These are phyloP conservation scores for Umbelopsis sp. DNA, from an alignment of 192 early-diverging fungal species.

Conservation along the genomic window DNA sequence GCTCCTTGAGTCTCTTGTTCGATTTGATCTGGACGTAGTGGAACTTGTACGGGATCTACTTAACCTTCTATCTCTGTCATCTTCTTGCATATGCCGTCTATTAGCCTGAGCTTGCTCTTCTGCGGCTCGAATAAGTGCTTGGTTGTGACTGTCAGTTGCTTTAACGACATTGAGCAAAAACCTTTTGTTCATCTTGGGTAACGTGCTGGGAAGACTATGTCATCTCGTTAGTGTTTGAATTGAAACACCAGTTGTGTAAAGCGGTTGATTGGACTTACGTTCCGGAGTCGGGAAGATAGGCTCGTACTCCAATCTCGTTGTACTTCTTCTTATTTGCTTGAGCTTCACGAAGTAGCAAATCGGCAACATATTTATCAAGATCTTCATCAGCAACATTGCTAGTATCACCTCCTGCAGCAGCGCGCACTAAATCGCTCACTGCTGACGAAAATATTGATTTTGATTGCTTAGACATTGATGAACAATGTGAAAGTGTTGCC, in stretches of 20 bases:
- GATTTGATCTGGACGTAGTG: neutral
- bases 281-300: slow-evolving; percentile 36
- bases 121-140: slow-evolving; percentile 47
- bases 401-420: slow-evolving; percentile 47
- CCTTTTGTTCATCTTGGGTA: slow-evolving; percentile 58
- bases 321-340: slow-evolving; percentile 38
- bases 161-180: slow-evolving; percentile 58
- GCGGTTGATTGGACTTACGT: slow-evolving; percentile 10
- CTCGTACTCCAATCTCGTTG: slow-evolving; percentile 40
- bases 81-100: slow-evolving; percentile 12
- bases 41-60: neutral
- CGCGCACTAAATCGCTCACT: slow-evolving; percentile 47
- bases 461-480: neutral
- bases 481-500: neutral
- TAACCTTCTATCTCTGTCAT: slow-evolving; percentile 13
- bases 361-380: slow-evolving; percentile 58
- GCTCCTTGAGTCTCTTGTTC: neutral
- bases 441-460: neutral
- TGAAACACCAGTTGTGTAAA: neutral
- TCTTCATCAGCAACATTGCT: slow-evolving; percentile 43
- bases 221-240: neutral
- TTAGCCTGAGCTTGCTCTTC: slow-evolving; percentile 47
- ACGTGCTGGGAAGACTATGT: slow-evolving; percentile 40
- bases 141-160: slow-evolving; percentile 56
- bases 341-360: slow-evolving; percentile 53